These are phyloP conservation scores for Nannochloris sp. DNA, from an alignment of 139 green algal genomes.

Conservation along the genomic window DNA sequence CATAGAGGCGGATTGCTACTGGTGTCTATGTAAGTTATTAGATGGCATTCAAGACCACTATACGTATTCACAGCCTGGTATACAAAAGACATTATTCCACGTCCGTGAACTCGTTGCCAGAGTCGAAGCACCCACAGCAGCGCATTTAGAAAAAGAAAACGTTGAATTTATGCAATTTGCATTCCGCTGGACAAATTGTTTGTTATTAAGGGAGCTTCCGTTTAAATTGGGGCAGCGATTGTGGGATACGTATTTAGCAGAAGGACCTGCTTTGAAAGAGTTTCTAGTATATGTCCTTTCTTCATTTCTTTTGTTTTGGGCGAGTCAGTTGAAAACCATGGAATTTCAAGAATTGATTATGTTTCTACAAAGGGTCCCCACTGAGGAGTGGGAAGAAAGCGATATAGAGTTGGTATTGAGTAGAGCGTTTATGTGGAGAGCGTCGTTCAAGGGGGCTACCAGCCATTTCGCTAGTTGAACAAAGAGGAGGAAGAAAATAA, in stretches of 20 bases:
- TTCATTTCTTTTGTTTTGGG: conserved; percentile 71
- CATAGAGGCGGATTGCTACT: conserved; percentile 95
- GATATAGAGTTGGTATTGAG: conserved; percentile 80
- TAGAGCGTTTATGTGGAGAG: conserved; percentile 70
- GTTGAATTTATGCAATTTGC: conserved; percentile 97
- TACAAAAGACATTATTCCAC: conserved; percentile 85
- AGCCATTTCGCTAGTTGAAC: conserved; percentile 46
- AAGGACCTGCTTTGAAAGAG: conserved; percentile 62
- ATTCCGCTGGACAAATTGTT: conserved; percentile 98
- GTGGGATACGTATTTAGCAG: conserved; percentile 92
- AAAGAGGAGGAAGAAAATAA: neutral
- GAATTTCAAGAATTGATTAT: conserved; percentile 63
- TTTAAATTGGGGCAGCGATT: conserved; percentile 66
- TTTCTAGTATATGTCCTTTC: conserved; percentile 76
- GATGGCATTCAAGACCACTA: conserved; percentile 92
- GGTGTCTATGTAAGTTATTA: conserved; percentile 85
- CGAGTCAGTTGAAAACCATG: conserved; percentile 41
- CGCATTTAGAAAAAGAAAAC: conserved; percentile 71
- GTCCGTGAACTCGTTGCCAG: conserved; percentile 72
- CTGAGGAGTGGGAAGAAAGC: conserved; percentile 57
- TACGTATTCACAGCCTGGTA: conserved; percentile 94
- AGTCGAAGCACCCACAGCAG: conserved; percentile 40
- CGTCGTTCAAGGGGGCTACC: conserved; percentile 63
- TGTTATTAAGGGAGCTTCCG: conserved; percentile 85
- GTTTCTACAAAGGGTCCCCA: conserved; percentile 56